Evolutionary conservation across 2,329 filamentous ascomycete species (phyloP).

Genomic region (Pezicula rhizophila): DNA sequence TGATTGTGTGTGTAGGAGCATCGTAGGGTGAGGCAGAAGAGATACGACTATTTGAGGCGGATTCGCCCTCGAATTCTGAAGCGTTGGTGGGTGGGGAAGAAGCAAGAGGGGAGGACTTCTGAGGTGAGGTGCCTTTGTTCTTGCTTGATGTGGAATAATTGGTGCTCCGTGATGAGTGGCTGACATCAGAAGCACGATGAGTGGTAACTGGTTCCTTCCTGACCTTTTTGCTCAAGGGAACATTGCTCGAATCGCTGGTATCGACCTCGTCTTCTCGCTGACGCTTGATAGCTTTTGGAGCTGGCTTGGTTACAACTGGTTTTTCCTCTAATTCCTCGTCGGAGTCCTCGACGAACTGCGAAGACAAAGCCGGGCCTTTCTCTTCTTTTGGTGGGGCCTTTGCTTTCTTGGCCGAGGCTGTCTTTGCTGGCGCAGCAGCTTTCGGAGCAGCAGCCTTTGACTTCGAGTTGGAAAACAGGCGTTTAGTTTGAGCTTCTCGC

Average conservation of each 20-base stretch:
- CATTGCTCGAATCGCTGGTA: constrained; percentile 19
- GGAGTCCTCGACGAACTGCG: constrained; percentile 26
- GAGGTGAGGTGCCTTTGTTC: constrained; percentile 48
- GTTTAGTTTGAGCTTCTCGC: constrained; percentile 50
- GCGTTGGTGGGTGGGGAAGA: constrained; percentile 61
- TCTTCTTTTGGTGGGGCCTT: constrained; percentile 24
- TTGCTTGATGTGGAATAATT: constrained; percentile 27
- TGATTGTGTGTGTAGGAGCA: constrained; percentile 9
- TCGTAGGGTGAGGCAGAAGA: constrained; percentile 21
- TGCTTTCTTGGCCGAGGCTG: constrained; percentile 15
- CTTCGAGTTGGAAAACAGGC: constrained; percentile 38
- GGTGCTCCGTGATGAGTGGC: constrained; percentile 39
- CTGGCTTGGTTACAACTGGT: constrained; percentile 26
- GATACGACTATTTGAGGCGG: constrained; percentile 15
- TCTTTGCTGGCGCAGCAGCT: constrained; percentile 17
- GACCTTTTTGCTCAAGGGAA: constrained; percentile 25
- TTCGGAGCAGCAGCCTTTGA: constrained; percentile 11
- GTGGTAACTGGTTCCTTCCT: constrained; percentile 20
- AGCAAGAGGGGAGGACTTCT: constrained; percentile 60
- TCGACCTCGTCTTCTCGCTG: constrained; percentile 36
- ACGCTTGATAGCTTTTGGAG: constrained; percentile 42
- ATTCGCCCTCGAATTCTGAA: constrained; percentile 48
- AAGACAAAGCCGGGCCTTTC: constrained; percentile 28
- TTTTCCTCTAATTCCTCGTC: constrained; percentile 21
- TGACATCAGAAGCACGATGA: constrained; percentile 43